Evolutionary conservation across 805 yeast genomes (phyloP), one percentile per base, ranked within the genome.

Genomic region (Myxozyma vanderwaltii): DNA sequence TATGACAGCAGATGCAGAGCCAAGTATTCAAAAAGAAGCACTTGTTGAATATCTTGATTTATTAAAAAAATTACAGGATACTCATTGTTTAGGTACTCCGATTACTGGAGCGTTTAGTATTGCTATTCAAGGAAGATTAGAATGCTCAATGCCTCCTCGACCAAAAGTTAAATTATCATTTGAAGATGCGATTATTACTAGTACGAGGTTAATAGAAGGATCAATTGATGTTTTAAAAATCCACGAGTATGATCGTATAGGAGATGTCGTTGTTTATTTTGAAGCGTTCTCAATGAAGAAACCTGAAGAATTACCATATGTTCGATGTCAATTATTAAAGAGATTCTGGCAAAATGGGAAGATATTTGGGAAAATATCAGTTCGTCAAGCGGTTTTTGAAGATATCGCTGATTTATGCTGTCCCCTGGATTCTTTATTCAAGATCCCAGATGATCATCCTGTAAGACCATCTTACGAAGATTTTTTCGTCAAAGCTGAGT

Each of bases 101-200:
- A 43, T 59, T 8, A 54, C 51, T 5, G 17, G 33, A 2, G 64
- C 66, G 2, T 63, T 63, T 31, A 60, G 64, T 21, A 53, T 54
- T 7, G 61, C 61, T 15, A 46, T 61, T 12, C 66, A 63, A 39
- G 65, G 66, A 15, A 36, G 65, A 23, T 51, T 63, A n/a, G 66
- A 56, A 24, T 43, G 56, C 43, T 56, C 51, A 3, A 61, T 63
- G 58, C 66, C 66, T 17, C 64, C 65, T 15, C 54, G 66, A 21
- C 61, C 59, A 21, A 38, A 40, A 17, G 35, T 56, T 15, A 29
- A 38, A 12, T 26, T 19, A 15, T 15, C 53, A 3, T 55, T 51
- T 27, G 50, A 38, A 2, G 51, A 36, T 8, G 63, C 55, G n/a
- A 23, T 50, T 23, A 33, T 19, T 12, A 40, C 24, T 6, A 38